Conservation (phyloP, 345 rosid species). For the Cardamine chenopodiifolia region DNA sequence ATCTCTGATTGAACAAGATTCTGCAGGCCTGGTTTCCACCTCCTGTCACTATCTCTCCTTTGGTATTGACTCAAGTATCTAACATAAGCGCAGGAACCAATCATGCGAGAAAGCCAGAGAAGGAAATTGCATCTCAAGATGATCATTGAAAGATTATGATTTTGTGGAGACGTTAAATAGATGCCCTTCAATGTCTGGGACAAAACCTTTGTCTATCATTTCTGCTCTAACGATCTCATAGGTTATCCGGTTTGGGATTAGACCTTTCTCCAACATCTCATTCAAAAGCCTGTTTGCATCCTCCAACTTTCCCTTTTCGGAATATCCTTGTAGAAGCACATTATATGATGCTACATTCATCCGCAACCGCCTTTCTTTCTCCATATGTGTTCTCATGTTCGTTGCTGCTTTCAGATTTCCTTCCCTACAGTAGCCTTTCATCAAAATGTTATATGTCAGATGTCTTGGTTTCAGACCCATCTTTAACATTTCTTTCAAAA, state of each 20-base stretch:
- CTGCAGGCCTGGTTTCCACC: slow-evolving; percentile 12
- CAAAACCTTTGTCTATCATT: slow-evolving; percentile 82
- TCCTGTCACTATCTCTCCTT: slow-evolving; percentile 1
- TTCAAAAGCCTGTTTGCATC: slow-evolving; percentile 74
- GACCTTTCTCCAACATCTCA: slow-evolving; percentile 90
- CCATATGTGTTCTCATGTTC: slow-evolving; percentile 64
- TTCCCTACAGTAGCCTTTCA: slow-evolving; percentile 72
- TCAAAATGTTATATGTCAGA: slow-evolving; percentile 66
- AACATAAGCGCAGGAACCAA: neutral
- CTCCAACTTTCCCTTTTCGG: slow-evolving; percentile 65
- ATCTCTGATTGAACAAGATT: neutral
- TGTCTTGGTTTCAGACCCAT: slow-evolving; percentile 66
- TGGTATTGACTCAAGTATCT: neutral
- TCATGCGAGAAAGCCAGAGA: slow-evolving; percentile 4
- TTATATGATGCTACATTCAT: slow-evolving; percentile 72
- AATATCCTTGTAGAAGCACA: slow-evolving; percentile 67
- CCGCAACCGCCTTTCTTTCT: slow-evolving; percentile 60
- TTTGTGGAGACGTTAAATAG: slow-evolving; percentile 48
- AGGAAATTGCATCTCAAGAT: slow-evolving; percentile 4
- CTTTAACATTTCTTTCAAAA: slow-evolving; percentile 57
- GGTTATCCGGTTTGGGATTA: slow-evolving; percentile 66
- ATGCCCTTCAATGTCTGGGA: slow-evolving; percentile 88
- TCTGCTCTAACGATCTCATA: slow-evolving; percentile 69
- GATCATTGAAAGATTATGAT: slow-evolving; percentile 14
- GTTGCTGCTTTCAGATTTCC: slow-evolving; percentile 71